These are phyloP conservation scores for Raffaelea ambrosiae DNA, from an alignment of 2,329 filamentous ascomycete species.

Conservation along the genomic window DNA sequence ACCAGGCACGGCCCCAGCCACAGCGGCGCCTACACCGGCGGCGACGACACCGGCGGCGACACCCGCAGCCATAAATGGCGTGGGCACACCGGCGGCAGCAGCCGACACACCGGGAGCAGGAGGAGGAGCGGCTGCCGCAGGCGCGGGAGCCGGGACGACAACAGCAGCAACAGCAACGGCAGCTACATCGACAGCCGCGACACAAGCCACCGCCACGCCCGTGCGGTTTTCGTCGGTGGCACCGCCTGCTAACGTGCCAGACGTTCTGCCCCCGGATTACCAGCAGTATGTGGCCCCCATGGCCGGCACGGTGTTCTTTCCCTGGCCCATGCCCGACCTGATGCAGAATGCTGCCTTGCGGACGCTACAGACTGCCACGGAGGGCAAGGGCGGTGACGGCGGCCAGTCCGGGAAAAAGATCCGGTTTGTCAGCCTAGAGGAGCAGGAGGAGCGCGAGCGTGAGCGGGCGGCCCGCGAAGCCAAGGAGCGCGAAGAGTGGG, in stretches of 20 bases:
- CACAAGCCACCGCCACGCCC: conserved; percentile 16
- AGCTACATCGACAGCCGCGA: conserved; percentile 10
- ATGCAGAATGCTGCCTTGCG: conserved; percentile 63
- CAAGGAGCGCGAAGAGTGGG: conserved; percentile 30
- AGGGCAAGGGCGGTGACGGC: not conserved
- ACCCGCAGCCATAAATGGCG: not conserved
- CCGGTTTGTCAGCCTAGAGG: conserved; percentile 24
- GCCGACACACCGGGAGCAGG: not conserved
- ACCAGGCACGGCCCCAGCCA: conserved; percentile 9
- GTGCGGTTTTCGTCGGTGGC: conserved; percentile 21
- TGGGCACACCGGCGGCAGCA: not conserved
- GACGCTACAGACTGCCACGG: conserved; percentile 46
- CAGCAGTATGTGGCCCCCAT: conserved; percentile 46
- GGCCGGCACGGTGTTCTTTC: conserved; percentile 55
- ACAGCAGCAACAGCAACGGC: not conserved
- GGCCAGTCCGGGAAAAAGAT: conserved; percentile 45
- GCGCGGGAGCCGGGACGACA: not conserved
- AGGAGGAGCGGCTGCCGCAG: not conserved
- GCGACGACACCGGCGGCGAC: not conserved
- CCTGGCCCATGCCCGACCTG: conserved; percentile 66
- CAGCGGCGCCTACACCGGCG: conserved; percentile 8
- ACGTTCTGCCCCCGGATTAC: conserved; percentile 39
- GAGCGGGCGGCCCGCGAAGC: conserved; percentile 32
- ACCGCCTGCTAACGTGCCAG: conserved; percentile 16
- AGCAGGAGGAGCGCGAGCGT: conserved; percentile 47